A percentile compares a stretch with the other conserved stretches of the same genome.
phyloP scores from a whole-genome alignment of 2,329 filamentous ascomycete species.

The Monilinia fructicola region DNA sequence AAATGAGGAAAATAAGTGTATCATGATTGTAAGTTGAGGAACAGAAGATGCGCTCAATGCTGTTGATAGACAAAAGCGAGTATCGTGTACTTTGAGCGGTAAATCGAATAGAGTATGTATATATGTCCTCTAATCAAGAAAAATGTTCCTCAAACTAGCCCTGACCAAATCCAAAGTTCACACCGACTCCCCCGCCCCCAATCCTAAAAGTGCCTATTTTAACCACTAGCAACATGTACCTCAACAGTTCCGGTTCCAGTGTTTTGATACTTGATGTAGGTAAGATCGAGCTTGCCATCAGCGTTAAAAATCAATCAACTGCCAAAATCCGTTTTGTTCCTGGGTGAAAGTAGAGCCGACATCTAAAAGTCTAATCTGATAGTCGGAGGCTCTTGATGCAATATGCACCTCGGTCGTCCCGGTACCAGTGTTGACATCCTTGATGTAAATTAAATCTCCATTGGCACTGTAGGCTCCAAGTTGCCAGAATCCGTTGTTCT shows the following conservation, averaged over 20 bases:
- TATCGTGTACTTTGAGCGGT: background rate
- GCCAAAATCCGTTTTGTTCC: slow-evolving; percentile 20
- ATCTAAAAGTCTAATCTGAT: slow-evolving; percentile 13
- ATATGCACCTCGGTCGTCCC: slow-evolving; percentile 17
- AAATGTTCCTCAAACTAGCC: background rate
- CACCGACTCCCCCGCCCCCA: background rate
- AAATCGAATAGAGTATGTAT: background rate
- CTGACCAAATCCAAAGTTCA: background rate
- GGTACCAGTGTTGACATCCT: slow-evolving; percentile 14
- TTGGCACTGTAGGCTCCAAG: slow-evolving; percentile 5
- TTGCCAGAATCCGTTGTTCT: slow-evolving; percentile 21
- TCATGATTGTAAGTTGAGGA: background rate
- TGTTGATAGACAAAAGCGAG: background rate
- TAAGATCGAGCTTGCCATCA: slow-evolving; percentile 22
- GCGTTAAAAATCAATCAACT: slow-evolving; percentile 20
- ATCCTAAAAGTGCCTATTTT: background rate
- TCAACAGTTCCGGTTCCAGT: slow-evolving; percentile 20
- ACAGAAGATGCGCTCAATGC: background rate
- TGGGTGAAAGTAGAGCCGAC: slow-evolving; percentile 16
- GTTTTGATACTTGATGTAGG: slow-evolving; percentile 23
- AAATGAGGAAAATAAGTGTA: background rate
- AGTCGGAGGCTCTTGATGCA: slow-evolving; percentile 9
- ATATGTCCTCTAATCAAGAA: background rate
- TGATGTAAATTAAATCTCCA: slow-evolving; percentile 21
- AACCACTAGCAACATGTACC: slow-evolving; percentile 24